A percentile compares a stretch with the other conserved stretches of the same genome.
These are phyloP conservation scores for Aspergillus hiratsukae DNA, from an alignment of 2,329 filamentous ascomycete genomes.

Conservation along the genomic window DNA sequence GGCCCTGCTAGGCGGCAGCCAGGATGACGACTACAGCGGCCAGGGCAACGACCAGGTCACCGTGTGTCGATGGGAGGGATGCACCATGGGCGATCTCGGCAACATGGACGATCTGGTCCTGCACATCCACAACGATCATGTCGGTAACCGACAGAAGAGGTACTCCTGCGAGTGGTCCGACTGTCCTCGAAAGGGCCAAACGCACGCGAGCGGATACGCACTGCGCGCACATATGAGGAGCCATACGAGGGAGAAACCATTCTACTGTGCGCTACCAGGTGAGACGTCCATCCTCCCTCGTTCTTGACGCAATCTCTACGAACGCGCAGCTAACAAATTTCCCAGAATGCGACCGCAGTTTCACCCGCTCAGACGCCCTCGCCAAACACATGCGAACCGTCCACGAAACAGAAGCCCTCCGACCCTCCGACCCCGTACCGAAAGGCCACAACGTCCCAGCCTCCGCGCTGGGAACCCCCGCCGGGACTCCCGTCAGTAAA, in stretches of 20 bases:
- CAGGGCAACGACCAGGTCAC: slow-evolving; percentile 70
- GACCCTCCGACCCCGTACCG: slow-evolving; percentile 54
- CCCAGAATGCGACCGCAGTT: slow-evolving; percentile 91
- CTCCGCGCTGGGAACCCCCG: slow-evolving; percentile 26
- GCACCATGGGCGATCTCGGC: slow-evolving; percentile 63
- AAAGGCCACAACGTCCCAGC: slow-evolving; percentile 30
- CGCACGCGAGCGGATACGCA: slow-evolving; percentile 92
- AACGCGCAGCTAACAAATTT: neutral
- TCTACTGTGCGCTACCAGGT: slow-evolving; percentile 94
- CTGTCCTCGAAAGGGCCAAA: slow-evolving; percentile 79
- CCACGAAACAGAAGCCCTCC: slow-evolving; percentile 89
- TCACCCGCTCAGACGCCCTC: slow-evolving; percentile 90
- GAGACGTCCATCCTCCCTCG: slow-evolving; percentile 26
- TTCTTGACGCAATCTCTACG: neutral
- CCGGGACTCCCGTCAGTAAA: slow-evolving; percentile 29
- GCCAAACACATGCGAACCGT: slow-evolving; percentile 99
- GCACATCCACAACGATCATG: slow-evolving; percentile 89
- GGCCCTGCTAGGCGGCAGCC: slow-evolving; percentile 37
- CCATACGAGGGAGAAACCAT: slow-evolving; percentile 96
- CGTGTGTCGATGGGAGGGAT: slow-evolving; percentile 73
- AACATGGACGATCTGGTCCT: slow-evolving; percentile 80
- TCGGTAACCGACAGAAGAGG: slow-evolving; percentile 88
- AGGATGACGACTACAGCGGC: slow-evolving; percentile 63
- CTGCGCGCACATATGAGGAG: slow-evolving; percentile 96
- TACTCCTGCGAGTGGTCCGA: slow-evolving; percentile 98